Evolutionary conservation across 1,284 basidiomycete species (phyloP), one percentile per base, ranked within the genome.

Genomic region (Leccinum cinnamomeum): DNA sequence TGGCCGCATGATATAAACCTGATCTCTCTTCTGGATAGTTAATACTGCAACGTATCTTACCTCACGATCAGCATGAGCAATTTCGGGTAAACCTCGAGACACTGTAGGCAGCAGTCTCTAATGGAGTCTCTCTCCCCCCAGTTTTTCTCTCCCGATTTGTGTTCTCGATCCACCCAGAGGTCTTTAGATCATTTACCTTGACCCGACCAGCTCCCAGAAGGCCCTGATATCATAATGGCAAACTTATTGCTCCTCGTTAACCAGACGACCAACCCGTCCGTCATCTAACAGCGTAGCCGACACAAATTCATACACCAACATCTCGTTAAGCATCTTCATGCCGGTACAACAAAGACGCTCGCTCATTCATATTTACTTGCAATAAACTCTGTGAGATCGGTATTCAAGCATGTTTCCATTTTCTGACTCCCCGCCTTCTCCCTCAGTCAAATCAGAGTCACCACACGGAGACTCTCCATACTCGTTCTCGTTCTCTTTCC

Each of bases 281-380:
- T 54, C 18, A 54, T 33, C 56, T 2, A 6, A 53, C 20, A 1
- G 37, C 59, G 28, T 59, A 81, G 80, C 41, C 80, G 84, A 30
- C 72, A 69, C 65, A 81, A 76, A 67, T 81, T 83, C 69, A 72
- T 86, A 60, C 79, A 84, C 65, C 74, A 79, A 62, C 76, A 74
- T 23, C 79, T 86, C 56, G 70, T 89, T 53, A 77, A 79, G 54
- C 89, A 93, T 70, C 67, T 92, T 2, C 91, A 93, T 71, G 81
- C 83, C 41, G 37, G 37, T 37, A 37, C 6, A 14, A 37, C 35
- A 37, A 37, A 37, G 35, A 37, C 35, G 35, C 14, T 37, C 14
- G 35, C 35, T 37, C 35, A 37, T 37, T 37, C 35, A 37, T 14
- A 37, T 37, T 37, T 37, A 37, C 37, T 37, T 37, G 33, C 33